Percentiles rank a stretch among this genome's conserved stretches.
Conservation (phyloP, 2,329 filamentous ascomycete genomes). For the Fusarium temperatum region DNA sequence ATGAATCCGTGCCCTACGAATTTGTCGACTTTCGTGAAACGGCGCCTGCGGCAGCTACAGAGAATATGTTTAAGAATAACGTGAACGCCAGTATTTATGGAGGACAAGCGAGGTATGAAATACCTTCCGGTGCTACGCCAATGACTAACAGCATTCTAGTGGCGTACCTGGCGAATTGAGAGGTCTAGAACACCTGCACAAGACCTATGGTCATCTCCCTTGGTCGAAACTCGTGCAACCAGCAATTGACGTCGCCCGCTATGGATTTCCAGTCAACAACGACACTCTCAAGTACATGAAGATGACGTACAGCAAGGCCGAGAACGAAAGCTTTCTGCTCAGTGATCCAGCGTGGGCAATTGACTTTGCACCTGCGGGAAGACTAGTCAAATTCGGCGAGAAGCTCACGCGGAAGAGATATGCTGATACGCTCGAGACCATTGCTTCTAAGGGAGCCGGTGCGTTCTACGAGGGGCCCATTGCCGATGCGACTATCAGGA, state of each 20-base stretch:
- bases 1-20: slow-evolving; percentile 64
- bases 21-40: slow-evolving; percentile 87
- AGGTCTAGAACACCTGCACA: slow-evolving; percentile 78
- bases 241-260: slow-evolving; percentile 74
- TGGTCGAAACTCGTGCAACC: slow-evolving; percentile 76
- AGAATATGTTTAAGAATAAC: slow-evolving; percentile 84
- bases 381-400: slow-evolving; percentile 71
- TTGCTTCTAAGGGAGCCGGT: slow-evolving; percentile 71
- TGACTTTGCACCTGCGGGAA: slow-evolving; percentile 84
- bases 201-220: slow-evolving; percentile 68
- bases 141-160: slow-evolving; percentile 42
- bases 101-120: slow-evolving; percentile 74
- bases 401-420: slow-evolving; percentile 79
- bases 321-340: slow-evolving; percentile 64
- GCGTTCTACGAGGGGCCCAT: slow-evolving; percentile 77
- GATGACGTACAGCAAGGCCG: slow-evolving; percentile 56
- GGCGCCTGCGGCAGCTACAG: slow-evolving; percentile 78
- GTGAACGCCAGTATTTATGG: slow-evolving; percentile 70
- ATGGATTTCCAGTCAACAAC: slow-evolving; percentile 75
- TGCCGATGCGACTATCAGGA: slow-evolving; percentile 73
- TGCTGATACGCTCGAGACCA: slow-evolving; percentile 75
- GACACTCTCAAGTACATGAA: slow-evolving; percentile 78
- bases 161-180: slow-evolving; percentile 76
- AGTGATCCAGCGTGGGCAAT: slow-evolving; percentile 79
- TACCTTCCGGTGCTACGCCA: fast-evolving